Evolutionary conservation across 257 asterid species (phyloP).

Genomic region (Phtheirospermum japonicum): DNA sequence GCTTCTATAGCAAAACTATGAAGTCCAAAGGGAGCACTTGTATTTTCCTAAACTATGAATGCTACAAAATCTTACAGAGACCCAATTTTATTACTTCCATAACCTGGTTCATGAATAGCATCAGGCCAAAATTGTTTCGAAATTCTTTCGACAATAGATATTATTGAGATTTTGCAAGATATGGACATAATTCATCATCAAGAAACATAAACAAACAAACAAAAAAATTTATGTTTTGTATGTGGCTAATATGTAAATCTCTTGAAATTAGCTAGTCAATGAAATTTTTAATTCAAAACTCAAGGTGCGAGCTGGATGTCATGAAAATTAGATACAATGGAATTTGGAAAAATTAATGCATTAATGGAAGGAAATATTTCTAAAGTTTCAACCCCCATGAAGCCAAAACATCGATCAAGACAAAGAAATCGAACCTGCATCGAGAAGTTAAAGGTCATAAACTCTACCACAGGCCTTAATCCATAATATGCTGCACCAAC

Average conservation of each 20-base stretch:
- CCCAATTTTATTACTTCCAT: conserved; percentile 5
- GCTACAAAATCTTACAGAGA: not conserved
- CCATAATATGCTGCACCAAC: conserved; percentile 98
- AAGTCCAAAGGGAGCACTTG: not conserved
- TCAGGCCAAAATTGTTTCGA: not conserved
- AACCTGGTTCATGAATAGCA: conserved; percentile 13
- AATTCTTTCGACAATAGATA: not conserved
- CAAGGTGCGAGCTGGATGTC: not conserved
- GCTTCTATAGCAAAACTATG: conserved; percentile 17
- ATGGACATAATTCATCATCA: not conserved
- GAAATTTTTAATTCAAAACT: conserved; percentile 1
- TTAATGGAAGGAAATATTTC: not conserved
- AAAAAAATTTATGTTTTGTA: conserved; percentile 4
- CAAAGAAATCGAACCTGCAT: conserved; percentile 66
- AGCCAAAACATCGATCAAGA: conserved; percentile 19
- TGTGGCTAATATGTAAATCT: not conserved
- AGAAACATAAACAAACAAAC: not conserved
- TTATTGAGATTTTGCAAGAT: not conserved
- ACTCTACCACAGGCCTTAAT: conserved; percentile 78
- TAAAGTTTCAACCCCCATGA: not conserved
- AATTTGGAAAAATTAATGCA: conserved; percentile 11
- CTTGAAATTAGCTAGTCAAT: not conserved
- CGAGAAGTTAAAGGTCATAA: conserved; percentile 97
- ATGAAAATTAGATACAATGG: not conserved
- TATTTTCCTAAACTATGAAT: not conserved